Percentiles rank a stretch among this genome's conserved stretches.
Evolutionary conservation across 768 basidiomycete species (phyloP).

Genomic region (Leccinum subtestaceum): DNA sequence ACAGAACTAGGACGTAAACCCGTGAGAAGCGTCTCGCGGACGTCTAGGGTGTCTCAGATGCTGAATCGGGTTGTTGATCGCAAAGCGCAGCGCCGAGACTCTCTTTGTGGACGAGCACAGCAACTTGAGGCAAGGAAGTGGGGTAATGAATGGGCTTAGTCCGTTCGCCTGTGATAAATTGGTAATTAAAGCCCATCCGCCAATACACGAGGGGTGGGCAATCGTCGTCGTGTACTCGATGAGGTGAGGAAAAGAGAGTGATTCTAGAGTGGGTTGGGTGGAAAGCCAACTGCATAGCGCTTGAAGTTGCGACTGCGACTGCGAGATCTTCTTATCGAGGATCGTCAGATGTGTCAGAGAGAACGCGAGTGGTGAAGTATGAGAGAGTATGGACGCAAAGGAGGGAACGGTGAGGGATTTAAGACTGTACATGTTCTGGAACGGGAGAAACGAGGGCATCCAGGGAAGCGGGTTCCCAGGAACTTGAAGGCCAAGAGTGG

Average conservation of each 20-base stretch:
- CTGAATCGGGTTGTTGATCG: conserved; percentile 17
- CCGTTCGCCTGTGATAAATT: not conserved
- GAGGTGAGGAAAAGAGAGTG: conserved; percentile 28
- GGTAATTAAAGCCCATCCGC: conserved; percentile 8
- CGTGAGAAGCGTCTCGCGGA: conserved; percentile 29
- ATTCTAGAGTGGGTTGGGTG: conserved; percentile 26
- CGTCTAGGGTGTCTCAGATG: conserved; percentile 19
- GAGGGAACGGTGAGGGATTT: conserved; percentile 26
- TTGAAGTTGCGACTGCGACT: conserved; percentile 14
- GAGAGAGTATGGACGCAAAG: conserved; percentile 23
- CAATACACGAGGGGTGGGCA: not conserved
- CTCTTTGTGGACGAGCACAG: conserved; percentile 28
- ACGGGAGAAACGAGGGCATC: conserved; percentile 13
- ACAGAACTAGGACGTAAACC: conserved; percentile 29
- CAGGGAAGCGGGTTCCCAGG: conserved; percentile 5
- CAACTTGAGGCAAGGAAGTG: conserved; percentile 27
- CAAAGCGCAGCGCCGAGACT: conserved; percentile 17
- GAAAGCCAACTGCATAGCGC: conserved; percentile 24
- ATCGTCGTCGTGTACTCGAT: conserved; percentile 10
- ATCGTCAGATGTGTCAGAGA: conserved; percentile 27
- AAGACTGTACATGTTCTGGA: conserved; percentile 32
- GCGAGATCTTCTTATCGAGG: conserved; percentile 26
- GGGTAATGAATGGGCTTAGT: not conserved
- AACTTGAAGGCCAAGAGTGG: conserved; percentile 18
- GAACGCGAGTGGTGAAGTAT: conserved; percentile 20